Evolutionary conservation across 2,329 filamentous ascomycete genomes (phyloP).

Genomic region (Tolypocladium tundrense): DNA sequence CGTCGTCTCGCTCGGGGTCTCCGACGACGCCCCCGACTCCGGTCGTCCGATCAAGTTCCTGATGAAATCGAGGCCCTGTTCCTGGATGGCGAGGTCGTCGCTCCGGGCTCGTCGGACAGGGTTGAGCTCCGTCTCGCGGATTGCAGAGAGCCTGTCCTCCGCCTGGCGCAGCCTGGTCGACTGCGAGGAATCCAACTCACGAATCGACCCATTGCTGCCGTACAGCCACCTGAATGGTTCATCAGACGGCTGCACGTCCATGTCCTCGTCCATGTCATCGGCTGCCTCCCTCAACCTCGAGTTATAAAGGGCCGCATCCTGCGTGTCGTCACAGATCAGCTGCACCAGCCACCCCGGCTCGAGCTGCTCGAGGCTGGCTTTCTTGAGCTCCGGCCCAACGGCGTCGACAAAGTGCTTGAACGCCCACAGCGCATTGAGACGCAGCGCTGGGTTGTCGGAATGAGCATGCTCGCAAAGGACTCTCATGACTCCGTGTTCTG

Average conservation of each 20-base stretch:
- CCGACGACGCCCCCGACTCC: slow-evolving; percentile 36
- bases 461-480: slow-evolving; percentile 77
- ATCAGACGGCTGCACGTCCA: slow-evolving; percentile 42
- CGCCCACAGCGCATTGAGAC: slow-evolving; percentile 84
- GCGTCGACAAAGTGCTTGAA: slow-evolving; percentile 80
- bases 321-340: slow-evolving; percentile 57
- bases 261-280: slow-evolving; percentile 44
- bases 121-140: slow-evolving; percentile 59
- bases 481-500: slow-evolving; percentile 63
- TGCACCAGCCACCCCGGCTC: slow-evolving; percentile 72
- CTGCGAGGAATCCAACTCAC: slow-evolving; percentile 21
- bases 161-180: slow-evolving; percentile 37
- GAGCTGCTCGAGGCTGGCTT: slow-evolving; percentile 66
- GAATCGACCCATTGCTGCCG: slow-evolving; percentile 18
- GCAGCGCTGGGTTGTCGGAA: slow-evolving; percentile 66
- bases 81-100: slow-evolving; percentile 78
- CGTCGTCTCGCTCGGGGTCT: slow-evolving; percentile 38
- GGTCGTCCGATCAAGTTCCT: slow-evolving; percentile 72
- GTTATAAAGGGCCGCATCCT: slow-evolving; percentile 38
- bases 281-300: slow-evolving; percentile 17
- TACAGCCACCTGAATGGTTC: slow-evolving; percentile 29
- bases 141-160: slow-evolving; percentile 35
- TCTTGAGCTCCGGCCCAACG: slow-evolving; percentile 61
- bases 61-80: slow-evolving; percentile 82
- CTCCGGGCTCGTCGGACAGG: slow-evolving; percentile 57